Conservation (phyloP, 208 protist genomes). For the Crithidia expoeki region DNA sequence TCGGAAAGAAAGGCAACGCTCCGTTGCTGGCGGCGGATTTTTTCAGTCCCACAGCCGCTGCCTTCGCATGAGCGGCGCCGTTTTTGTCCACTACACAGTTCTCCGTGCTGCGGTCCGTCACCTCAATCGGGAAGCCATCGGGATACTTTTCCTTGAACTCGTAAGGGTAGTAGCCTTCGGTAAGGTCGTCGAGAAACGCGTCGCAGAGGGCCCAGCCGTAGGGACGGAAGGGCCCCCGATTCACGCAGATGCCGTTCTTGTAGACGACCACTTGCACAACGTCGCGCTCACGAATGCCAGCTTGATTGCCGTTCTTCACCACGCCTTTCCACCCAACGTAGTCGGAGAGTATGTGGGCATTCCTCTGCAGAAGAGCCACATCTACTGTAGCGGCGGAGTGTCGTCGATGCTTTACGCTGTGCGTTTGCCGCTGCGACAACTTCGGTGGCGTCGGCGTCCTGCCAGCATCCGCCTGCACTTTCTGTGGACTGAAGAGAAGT, state of each 20-base stretch:
- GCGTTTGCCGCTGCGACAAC: background rate
- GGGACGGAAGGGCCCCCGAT: slow-evolving; percentile 83
- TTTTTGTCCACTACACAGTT: slow-evolving; percentile 16
- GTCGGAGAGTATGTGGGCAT: slow-evolving; percentile 86
- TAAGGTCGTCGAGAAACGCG: slow-evolving; percentile 87
- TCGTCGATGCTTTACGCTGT: background rate
- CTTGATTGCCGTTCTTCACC: slow-evolving; percentile 59
- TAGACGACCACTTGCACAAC: slow-evolving; percentile 86
- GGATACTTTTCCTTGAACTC: slow-evolving; percentile 94
- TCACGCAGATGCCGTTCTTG: slow-evolving; percentile 91
- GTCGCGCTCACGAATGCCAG: slow-evolving; percentile 72
- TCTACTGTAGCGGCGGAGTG: slow-evolving; percentile 37
- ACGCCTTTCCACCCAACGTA: slow-evolving; percentile 82
- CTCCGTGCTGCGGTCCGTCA: slow-evolving; percentile 70
- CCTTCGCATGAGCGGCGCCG: background rate
- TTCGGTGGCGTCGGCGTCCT: background rate
- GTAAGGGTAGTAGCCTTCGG: slow-evolving; percentile 94
- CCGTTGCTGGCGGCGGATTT: background rate
- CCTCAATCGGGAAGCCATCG: slow-evolving; percentile 89
- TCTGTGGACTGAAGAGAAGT: slow-evolving; percentile 27
- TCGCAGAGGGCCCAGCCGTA: slow-evolving; percentile 89
- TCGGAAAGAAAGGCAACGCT: slow-evolving; percentile 1
- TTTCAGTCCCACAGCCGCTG: background rate
- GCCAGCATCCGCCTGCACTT: background rate
- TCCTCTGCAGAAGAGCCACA: slow-evolving; percentile 63